Evolutionary conservation across 169 alveolate species (phyloP), one percentile per base, ranked within the genome.

Genomic region (Plasmodium vivax): DNA sequence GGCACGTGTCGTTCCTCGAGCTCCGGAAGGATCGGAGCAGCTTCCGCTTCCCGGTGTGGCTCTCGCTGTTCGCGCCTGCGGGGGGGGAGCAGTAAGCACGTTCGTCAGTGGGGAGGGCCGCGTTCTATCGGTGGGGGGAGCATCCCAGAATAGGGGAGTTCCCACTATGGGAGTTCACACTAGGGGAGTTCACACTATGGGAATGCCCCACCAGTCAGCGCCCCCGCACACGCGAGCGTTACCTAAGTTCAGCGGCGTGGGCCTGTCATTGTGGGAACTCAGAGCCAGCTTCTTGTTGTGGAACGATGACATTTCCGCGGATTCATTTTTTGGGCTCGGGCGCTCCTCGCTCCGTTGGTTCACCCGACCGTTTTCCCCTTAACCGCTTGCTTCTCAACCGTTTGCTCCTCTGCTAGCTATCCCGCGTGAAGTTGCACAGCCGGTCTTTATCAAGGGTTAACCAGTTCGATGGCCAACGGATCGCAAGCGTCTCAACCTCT

Each of bases 1-100:
- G 95, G 94, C 98, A 97, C 12, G 36, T 19, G 3, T 56, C 75
- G 30, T 58, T 84, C 73, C 93, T 80, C 23, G 81, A 16, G 23
- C 88, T 83, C 54, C 96, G 47, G 92, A 91, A 92, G 30, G 92
- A 81, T 58, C 93, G 77, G 30, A 91, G 68, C 45, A 88, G 16
- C 81, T 92, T 93, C 81, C 96, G 84, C 23, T 71, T 84, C 47
- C 74, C 47, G 34, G n/a, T 73, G 3, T 47, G 27, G n/a, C 30
- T 12, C 6, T 84, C 93, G 9, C 32, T 71, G 54, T 47, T 73
- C 16, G 58, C 2, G 38, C 34, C 92, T 83, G 10, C 3, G 14
- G 43, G 45, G 47, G 41, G 41, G n/a, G n/a, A n/a, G n/a, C n/a
- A n/a, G n/a, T n/a, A n/a, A n/a, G n/a, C n/a, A 9, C 75, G 32